These are phyloP conservation scores for Xylariomycetidae sp. DNA, from an alignment of 2,329 filamentous ascomycete genomes.

Conservation along the genomic window DNA sequence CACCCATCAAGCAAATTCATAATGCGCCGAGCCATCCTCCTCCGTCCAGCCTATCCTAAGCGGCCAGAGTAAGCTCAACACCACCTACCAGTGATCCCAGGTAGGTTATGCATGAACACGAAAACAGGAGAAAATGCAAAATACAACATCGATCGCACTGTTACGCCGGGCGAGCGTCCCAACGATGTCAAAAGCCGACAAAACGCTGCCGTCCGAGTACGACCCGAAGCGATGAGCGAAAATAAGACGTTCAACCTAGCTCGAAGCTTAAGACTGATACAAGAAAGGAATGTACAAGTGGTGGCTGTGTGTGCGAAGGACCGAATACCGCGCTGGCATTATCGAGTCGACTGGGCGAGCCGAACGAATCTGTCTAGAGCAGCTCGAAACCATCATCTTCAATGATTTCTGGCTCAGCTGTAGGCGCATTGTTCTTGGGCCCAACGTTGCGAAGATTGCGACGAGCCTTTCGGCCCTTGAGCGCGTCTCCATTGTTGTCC, in stretches of 20 bases:
- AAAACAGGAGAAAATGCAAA: conserved; percentile 4
- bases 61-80: conserved; percentile 22
- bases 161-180: too few species aligned
- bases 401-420: conserved; percentile 20
- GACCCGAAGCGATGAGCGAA: too few species aligned
- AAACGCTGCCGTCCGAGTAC: too few species aligned
- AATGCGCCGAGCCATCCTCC: conserved; percentile 24
- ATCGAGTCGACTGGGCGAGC: too few species aligned
- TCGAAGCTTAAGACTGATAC: too few species aligned
- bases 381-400: conserved; percentile 42
- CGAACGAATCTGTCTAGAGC: too few species aligned
- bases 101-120: conserved; percentile 17
- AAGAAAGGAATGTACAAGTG: too few species aligned
- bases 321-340: too few species aligned
- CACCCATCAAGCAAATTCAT: conserved; percentile 3
- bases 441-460: conserved; percentile 34
- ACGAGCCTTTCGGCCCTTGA: conserved; percentile 40
- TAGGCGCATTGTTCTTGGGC: conserved; percentile 20
- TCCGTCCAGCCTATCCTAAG: conserved; percentile 9
- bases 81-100: conserved; percentile 12
- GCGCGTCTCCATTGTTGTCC: conserved; percentile 38
- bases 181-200: conserved; percentile 5
- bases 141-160: too few species aligned
- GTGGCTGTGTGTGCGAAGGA: too few species aligned
- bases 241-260: too few species aligned